Conservation (phyloP, 148 eudicot genomes). For the Tetragonia tetragonoides region DNA sequence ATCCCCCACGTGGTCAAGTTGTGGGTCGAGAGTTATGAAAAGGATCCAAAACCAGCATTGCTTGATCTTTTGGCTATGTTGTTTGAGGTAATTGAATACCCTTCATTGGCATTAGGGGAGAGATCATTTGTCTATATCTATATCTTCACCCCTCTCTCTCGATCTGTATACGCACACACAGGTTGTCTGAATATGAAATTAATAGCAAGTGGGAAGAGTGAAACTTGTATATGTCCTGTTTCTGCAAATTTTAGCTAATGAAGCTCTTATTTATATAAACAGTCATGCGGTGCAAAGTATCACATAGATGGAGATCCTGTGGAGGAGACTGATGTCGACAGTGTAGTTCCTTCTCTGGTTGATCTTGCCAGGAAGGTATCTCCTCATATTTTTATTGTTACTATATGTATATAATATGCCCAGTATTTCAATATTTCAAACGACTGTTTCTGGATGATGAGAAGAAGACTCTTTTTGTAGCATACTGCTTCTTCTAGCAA, state of each 20-base stretch:
- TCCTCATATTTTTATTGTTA: constrained; percentile 14
- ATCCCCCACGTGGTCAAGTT: constrained; percentile 66
- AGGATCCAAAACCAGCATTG: constrained; percentile 68
- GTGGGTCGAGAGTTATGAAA: constrained; percentile 89
- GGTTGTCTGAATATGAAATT: neutral
- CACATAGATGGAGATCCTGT: constrained; percentile 52
- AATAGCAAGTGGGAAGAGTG: neutral
- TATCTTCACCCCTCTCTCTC: no score
- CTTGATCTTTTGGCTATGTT: constrained; percentile 70
- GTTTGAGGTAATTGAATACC: constrained; percentile 66
- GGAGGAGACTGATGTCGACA: constrained; percentile 88
- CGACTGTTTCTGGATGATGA: neutral
- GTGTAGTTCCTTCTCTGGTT: constrained; percentile 85
- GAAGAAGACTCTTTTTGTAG: neutral
- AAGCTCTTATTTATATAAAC: constrained; percentile 24
- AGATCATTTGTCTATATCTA: neutral
- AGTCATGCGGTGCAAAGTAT: constrained; percentile 95
- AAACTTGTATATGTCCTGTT: neutral
- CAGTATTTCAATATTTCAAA: neutral
- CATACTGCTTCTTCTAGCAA: neutral
- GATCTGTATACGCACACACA: neutral
- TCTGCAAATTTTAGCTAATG: constrained; percentile 22
- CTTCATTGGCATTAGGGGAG: neutral
- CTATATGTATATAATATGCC: neutral
- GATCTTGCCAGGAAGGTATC: constrained; percentile 75